These are phyloP conservation scores for Chlorophyllum brunneum DNA, from an alignment of 768 basidiomycete species.

Conservation along the genomic window DNA sequence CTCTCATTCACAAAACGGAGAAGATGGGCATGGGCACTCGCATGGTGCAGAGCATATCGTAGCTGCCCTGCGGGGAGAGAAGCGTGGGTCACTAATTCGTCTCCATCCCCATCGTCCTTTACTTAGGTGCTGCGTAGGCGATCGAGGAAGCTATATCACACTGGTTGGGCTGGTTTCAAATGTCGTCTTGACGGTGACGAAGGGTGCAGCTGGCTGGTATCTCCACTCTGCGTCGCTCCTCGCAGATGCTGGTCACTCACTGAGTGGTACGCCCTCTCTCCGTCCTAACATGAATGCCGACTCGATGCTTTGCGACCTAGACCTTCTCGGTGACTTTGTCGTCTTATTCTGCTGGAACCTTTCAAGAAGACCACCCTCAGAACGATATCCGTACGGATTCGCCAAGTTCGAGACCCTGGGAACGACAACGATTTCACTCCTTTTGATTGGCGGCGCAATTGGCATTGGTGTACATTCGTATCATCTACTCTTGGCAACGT, in stretches of 20 bases:
- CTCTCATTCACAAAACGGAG: conserved; percentile 55
- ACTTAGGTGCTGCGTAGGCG: conserved; percentile 40
- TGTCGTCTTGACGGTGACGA: conserved; percentile 73
- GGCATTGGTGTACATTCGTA: conserved; percentile 92
- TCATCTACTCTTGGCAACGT: conserved; percentile 70
- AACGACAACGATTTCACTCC: conserved; percentile 83
- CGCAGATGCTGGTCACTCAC: conserved; percentile 90
- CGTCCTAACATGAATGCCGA: background rate
- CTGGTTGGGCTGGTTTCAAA: conserved; percentile 83
- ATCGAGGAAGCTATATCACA: conserved; percentile 81
- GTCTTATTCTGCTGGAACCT: conserved; percentile 87
- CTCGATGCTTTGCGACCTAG: conserved; percentile 29
- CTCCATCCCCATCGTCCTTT: background rate
- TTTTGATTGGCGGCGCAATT: conserved; percentile 80
- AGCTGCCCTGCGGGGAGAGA: conserved; percentile 54
- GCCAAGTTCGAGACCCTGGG: conserved; percentile 96
- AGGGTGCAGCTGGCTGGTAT: conserved; percentile 86
- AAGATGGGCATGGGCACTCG: conserved; percentile 49
- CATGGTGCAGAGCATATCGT: conserved; percentile 68
- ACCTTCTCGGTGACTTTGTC: conserved; percentile 87
- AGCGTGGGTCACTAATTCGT: conserved; percentile 39
- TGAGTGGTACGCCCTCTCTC: conserved; percentile 60
- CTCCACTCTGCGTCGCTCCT: conserved; percentile 89
- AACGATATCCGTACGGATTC: conserved; percentile 81
- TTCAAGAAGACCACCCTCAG: conserved; percentile 77